Base-by-base conservation (phyloP, 1,139 yeast species). In the Wickerhamomyces sp. region DNA sequence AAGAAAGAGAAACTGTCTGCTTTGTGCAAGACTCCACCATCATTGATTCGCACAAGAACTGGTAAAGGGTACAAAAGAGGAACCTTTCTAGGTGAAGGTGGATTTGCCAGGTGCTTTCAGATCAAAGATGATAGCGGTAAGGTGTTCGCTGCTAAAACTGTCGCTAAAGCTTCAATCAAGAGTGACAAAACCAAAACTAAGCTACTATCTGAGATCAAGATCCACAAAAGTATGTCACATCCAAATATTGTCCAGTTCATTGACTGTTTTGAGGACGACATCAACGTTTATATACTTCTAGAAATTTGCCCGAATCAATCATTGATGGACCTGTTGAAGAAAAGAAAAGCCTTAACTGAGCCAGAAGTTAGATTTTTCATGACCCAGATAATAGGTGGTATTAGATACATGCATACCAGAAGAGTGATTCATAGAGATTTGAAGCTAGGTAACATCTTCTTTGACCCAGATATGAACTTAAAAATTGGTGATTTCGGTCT, bases 41-140 rank as follows among this genome's bases (percentile, higher is more conserved):
- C 95, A 15, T 79, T 89, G 52, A 94, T 93, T 57, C 78, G 93
- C 58, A 89, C 95, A 38, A 78, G 93, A 69, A 76, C 79, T 53
- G 96, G 97, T 45, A 77, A 88, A 61, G 95, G 90, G 59, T 93
- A 88, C 66, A 88, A 88, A 58, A 80, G 99, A 63, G 98, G 98
- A 3, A 76, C 76, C 49, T 90, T 91, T 57, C 72, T 94, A 36
- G 99, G 99, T 32, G 99, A 90, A 71, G 99, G 99, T 48, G 99
- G 99, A 0, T 94, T 94, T 72, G 99, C 99, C 18, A 81, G 99
- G 63, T 94, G 99, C 65, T 94, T 94, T 69, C 97, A 93, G 66
- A 94, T 94, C 75, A 88, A 86, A 63, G 96, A 89, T 64, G 84
- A 91, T 51, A 73, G 78, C 51, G 98, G 98, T 35, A 80, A 82